phyloP scores from a whole-genome alignment of 495 filamentous ascomycete genomes.

The Xylaria acuta region DNA sequence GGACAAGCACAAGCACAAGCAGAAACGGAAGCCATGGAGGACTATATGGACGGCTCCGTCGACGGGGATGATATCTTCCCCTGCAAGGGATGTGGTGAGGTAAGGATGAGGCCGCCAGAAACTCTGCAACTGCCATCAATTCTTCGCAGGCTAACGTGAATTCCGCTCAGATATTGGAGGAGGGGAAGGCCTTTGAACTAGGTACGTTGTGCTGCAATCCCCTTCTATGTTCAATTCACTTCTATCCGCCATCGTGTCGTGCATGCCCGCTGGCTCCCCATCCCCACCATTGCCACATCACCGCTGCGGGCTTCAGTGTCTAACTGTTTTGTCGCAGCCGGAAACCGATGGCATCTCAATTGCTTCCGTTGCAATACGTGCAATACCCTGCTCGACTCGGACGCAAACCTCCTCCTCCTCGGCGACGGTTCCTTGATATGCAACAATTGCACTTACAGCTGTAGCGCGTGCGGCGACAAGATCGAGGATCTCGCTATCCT shows the following conservation, averaged over 20 bases:
- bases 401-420: conserved; percentile 95
- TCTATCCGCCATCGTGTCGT: not conserved
- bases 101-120: conserved; percentile 46
- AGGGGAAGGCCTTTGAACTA: conserved; percentile 97
- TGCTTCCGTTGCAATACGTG: conserved; percentile 99
- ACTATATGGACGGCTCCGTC: conserved; percentile 80
- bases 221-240: not conserved
- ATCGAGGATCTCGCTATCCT: conserved; percentile 98
- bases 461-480: conserved; percentile 95
- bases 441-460: conserved; percentile 99
- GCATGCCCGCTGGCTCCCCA: not conserved
- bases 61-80: conserved; percentile 91
- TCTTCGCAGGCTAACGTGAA: conserved; percentile 10
- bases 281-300: not conserved
- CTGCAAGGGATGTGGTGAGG: conserved; percentile 98
- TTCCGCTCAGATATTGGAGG: conserved; percentile 80
- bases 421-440: conserved; percentile 98
- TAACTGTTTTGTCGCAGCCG: conserved; percentile 62
- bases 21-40: conserved; percentile 50
- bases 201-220: conserved; percentile 64
- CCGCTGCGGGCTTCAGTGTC: conserved; percentile 28
- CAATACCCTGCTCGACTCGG: conserved; percentile 92
- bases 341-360: conserved; percentile 98
- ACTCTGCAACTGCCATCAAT: not conserved
- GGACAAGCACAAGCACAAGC: not conserved